Evolutionary conservation across 108 stramenopile species (phyloP).

Genomic region (Bacterosira constricta): DNA sequence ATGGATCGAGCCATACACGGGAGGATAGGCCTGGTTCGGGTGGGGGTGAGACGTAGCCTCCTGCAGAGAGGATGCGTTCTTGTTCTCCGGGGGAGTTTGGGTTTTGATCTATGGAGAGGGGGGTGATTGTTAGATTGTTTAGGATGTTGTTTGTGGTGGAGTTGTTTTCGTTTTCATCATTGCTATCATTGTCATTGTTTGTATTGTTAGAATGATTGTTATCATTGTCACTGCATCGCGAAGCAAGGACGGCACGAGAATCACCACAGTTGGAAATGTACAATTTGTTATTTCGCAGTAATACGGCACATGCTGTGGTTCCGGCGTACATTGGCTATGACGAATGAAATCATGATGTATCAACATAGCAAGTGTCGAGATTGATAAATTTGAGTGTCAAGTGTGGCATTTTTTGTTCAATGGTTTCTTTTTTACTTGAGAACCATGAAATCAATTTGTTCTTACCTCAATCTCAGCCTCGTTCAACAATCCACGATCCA

Average conservation of each 20-base stretch:
- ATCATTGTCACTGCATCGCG: constrained; percentile 15
- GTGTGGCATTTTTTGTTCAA: too few species aligned
- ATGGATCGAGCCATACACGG: constrained; percentile 90
- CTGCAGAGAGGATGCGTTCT: constrained; percentile 80
- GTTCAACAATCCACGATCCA: constrained; percentile 75
- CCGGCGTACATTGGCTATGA: constrained; percentile 77
- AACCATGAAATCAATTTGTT: too few species aligned
- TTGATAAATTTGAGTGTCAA: not conserved
- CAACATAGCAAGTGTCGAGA: too few species aligned
- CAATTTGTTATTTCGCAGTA: constrained; percentile 73
- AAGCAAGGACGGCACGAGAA: constrained; percentile 89
- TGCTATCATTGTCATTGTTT: not conserved
- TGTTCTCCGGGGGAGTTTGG: constrained; percentile 80
- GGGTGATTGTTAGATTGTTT: constrained; percentile 44
- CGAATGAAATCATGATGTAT: too few species aligned
- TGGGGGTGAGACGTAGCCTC: constrained; percentile 94
- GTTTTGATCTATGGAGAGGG: constrained; percentile 91
- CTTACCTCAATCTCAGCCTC: constrained; percentile 66
- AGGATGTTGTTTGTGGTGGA: not conserved
- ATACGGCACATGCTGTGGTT: constrained; percentile 90
- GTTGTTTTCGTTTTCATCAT: not conserved
- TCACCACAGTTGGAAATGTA: constrained; percentile 92
- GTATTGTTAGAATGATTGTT: not conserved
- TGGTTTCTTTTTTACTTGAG: too few species aligned
- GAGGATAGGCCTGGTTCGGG: constrained; percentile 89